Conservation (phyloP, 2,329 filamentous ascomycete species). For the Fusarium piperis region DNA sequence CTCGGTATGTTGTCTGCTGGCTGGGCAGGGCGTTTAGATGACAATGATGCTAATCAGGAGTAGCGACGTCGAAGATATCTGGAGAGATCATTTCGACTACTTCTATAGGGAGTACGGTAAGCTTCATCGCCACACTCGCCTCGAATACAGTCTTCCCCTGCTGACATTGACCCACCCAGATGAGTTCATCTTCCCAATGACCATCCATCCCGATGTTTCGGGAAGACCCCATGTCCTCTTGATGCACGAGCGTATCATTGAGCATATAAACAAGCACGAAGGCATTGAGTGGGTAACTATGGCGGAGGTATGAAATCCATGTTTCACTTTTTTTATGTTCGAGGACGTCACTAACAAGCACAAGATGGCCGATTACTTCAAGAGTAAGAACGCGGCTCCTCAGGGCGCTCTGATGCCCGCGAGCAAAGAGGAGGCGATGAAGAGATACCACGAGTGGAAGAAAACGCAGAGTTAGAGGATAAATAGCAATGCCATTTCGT, state of each 20-base stretch:
- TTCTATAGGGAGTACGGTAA: slow-evolving; percentile 76
- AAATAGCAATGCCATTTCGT: not conserved
- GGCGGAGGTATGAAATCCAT: slow-evolving; percentile 56
- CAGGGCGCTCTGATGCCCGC: slow-evolving; percentile 70
- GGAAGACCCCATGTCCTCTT: slow-evolving; percentile 76
- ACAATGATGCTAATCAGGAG: too few species aligned
- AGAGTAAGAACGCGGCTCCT: slow-evolving; percentile 67
- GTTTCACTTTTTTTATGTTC: too few species aligned
- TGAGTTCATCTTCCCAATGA: slow-evolving; percentile 81
- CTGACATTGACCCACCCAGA: slow-evolving; percentile 45
- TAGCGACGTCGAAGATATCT: slow-evolving; percentile 69
- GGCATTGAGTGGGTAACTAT: slow-evolving; percentile 75
- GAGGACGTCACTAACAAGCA: not conserved
- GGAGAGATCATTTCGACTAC: slow-evolving; percentile 75
- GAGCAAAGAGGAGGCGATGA: slow-evolving; percentile 30
- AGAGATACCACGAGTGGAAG: slow-evolving; percentile 30
- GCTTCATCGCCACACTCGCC: not conserved
- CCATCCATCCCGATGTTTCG: slow-evolving; percentile 78
- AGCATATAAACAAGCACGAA: slow-evolving; percentile 71
- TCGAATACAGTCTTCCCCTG: not conserved
- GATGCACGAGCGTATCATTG: slow-evolving; percentile 75
- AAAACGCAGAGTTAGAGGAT: slow-evolving; percentile 13
- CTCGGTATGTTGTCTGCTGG: slow-evolving; percentile 42
- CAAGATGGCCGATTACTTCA: slow-evolving; percentile 75
- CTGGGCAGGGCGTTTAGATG: not conserved